Percentiles rank a stretch among this genome's conserved stretches.
These are phyloP conservation scores for Cenchrus americanus DNA, from an alignment of 176 grass and related monocot species.

Conservation along the genomic window DNA sequence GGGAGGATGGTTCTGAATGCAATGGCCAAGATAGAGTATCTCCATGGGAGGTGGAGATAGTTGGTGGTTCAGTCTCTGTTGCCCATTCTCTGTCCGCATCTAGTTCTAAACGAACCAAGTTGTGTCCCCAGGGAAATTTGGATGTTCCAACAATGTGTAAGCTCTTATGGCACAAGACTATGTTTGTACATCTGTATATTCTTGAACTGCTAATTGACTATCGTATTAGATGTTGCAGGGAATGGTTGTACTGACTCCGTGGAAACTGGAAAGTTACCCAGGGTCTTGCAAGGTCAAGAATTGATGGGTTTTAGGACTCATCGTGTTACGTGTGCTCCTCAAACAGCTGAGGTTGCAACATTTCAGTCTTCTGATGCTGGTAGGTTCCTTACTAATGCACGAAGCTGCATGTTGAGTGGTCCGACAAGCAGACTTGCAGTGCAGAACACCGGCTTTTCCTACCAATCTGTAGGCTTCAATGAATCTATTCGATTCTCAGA, in stretches of 20 bases:
- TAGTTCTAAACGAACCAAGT: slow-evolving; percentile 83
- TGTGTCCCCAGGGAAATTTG: slow-evolving; percentile 61
- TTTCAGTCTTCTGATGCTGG: slow-evolving; percentile 44
- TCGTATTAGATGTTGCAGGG: slow-evolving; percentile 54
- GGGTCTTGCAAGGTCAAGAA: slow-evolving; percentile 99
- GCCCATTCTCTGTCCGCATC: slow-evolving; percentile 55
- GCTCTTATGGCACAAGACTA: slow-evolving; percentile 18
- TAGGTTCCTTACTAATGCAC: slow-evolving; percentile 41
- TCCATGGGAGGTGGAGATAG: slow-evolving; percentile 89
- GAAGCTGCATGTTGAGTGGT: slow-evolving; percentile 45
- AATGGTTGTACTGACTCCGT: slow-evolving; percentile 66
- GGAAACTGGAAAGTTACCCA: slow-evolving; percentile 88
- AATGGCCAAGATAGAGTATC: slow-evolving; percentile 72
- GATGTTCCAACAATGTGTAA: slow-evolving; percentile 76
- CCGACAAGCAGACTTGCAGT: slow-evolving; percentile 43
- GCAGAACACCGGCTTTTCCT: slow-evolving; percentile 53
- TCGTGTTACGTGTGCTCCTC: slow-evolving; percentile 59
- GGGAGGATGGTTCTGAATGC: slow-evolving; percentile 69
- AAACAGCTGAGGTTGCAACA: slow-evolving; percentile 44
- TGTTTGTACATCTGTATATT: slow-evolving; percentile 1
- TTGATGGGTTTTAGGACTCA: slow-evolving; percentile 73
- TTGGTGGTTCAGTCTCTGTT: slow-evolving; percentile 57
- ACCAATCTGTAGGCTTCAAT: slow-evolving; percentile 78
- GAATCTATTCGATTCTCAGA: slow-evolving; percentile 85
- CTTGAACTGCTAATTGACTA: slow-evolving; percentile 27